Conservation (phyloP, 108 stramenopile genomes). For the Epipyxis sp. region DNA sequence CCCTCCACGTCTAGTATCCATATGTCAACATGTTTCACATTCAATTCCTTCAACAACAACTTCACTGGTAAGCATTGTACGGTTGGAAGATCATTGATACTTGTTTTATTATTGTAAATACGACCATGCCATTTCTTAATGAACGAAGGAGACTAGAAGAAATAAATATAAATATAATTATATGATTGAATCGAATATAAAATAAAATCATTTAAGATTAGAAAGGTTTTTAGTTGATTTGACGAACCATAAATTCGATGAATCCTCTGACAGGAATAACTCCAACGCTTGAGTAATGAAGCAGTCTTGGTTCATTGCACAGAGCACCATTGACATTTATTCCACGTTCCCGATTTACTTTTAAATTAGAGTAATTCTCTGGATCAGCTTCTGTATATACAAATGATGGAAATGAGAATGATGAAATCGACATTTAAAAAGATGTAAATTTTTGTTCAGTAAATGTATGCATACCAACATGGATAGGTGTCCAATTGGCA, state of each 20-base stretch:
- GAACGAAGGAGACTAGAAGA: conserved; percentile 34
- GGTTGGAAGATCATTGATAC: conserved; percentile 21
- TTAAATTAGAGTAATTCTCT: neutral
- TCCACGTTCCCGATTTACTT: neutral
- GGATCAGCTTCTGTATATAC: conserved; percentile 28
- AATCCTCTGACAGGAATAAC: conserved; percentile 21
- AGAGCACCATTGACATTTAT: conserved; percentile 24
- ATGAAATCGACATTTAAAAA: neutral
- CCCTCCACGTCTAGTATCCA: conserved; percentile 33
- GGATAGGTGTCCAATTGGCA: conserved; percentile 26
- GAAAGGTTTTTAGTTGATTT: too few relatives aligned
- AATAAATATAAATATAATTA: too few relatives aligned
- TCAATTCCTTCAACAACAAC: conserved; percentile 18
- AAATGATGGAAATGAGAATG: neutral
- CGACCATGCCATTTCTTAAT: conserved; percentile 27
- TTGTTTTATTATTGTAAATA: conserved; percentile 31
- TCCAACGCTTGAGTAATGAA: conserved; percentile 27
- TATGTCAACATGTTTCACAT: conserved; percentile 33
- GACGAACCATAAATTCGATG: conserved; percentile 30
- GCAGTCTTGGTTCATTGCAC: conserved; percentile 14
- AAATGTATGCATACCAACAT: conserved; percentile 19
- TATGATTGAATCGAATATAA: too few relatives aligned
- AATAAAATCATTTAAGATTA: too few relatives aligned
- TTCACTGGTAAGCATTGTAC: conserved; percentile 24
- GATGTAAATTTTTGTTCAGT: neutral